phyloP scores from a whole-genome alignment of 495 filamentous ascomycete species.

The Aspergillus asperescens region DNA sequence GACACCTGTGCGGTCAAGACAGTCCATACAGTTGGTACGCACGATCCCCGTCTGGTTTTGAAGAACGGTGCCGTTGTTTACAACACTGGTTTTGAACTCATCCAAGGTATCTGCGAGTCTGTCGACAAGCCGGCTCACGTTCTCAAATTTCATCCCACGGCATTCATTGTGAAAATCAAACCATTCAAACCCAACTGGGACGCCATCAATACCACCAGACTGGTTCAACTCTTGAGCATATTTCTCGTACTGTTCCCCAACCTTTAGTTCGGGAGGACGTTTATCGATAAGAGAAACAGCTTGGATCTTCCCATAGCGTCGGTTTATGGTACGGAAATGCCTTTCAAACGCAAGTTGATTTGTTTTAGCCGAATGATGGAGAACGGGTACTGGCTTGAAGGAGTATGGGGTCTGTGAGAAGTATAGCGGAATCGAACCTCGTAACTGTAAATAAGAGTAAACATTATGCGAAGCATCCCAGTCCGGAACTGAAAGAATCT shows the following conservation, averaged over 20 bases:
- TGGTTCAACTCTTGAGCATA: slow-evolving; percentile 58
- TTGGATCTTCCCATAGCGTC: slow-evolving; percentile 69
- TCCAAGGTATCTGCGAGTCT: slow-evolving; percentile 59
- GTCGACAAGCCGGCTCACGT: slow-evolving; percentile 72
- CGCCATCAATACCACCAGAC: slow-evolving; percentile 48
- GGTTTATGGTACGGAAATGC: slow-evolving; percentile 65
- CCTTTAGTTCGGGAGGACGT: slow-evolving; percentile 66
- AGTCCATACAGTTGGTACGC: slow-evolving; percentile 97
- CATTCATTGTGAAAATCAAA: slow-evolving; percentile 92
- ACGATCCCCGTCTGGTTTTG: slow-evolving; percentile 67
- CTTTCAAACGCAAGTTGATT: slow-evolving; percentile 72
- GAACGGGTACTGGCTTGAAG: slow-evolving; percentile 77
- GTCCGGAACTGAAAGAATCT: slow-evolving; percentile 66
- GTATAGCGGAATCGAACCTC: slow-evolving; percentile 86
- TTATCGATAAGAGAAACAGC: slow-evolving; percentile 85
- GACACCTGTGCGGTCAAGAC: slow-evolving; percentile 88
- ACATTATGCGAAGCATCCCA: slow-evolving; percentile 59
- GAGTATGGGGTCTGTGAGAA: slow-evolving; percentile 92
- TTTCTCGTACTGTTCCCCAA: slow-evolving; percentile 72
- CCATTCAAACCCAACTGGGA: slow-evolving; percentile 74
- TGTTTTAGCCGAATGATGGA: slow-evolving; percentile 68
- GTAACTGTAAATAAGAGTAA: slow-evolving; percentile 77
- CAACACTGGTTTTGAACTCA: slow-evolving; percentile 58
- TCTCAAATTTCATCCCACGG: slow-evolving; percentile 95
- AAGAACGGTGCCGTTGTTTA: slow-evolving; percentile 45